Evolutionary conservation across 2,329 filamentous ascomycete genomes (phyloP).

Genomic region (Cercospora zeae-maydis): DNA sequence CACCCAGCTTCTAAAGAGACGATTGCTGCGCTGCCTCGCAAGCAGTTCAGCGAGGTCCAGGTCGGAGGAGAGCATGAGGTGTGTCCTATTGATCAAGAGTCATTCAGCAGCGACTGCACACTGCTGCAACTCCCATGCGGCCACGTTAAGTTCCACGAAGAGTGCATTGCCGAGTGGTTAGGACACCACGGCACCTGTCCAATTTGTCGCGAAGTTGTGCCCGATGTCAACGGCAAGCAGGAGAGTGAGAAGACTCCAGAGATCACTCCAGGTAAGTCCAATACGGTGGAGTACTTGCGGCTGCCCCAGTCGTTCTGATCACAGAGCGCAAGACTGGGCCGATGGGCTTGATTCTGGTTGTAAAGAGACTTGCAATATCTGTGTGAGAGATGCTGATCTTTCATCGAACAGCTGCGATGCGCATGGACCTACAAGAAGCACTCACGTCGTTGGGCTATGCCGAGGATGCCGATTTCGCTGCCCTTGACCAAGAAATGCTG

Average conservation of each 20-base stretch:
- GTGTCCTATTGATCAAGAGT: slow-evolving; percentile 23
- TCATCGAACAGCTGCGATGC: background rate
- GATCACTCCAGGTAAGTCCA: background rate
- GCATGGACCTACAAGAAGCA: slow-evolving; percentile 3
- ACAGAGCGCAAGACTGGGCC: background rate
- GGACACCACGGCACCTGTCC: slow-evolving; percentile 25
- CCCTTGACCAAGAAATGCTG: slow-evolving; percentile 2
- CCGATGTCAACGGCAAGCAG: slow-evolving; percentile 1
- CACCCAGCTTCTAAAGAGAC: slow-evolving; percentile 22
- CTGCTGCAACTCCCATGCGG: slow-evolving; percentile 26
- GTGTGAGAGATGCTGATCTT: background rate
- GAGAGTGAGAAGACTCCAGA: background rate
- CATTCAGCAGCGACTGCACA: slow-evolving; percentile 16
- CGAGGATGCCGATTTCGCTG: background rate
- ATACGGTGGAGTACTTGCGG: background rate
- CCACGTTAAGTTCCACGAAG: slow-evolving; percentile 22
- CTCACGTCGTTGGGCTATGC: slow-evolving; percentile 2
- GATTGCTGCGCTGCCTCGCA: slow-evolving; percentile 23
- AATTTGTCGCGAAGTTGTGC: slow-evolving; percentile 22
- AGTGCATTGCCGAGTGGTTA: slow-evolving; percentile 28
- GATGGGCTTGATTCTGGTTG: background rate
- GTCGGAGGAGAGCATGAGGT: slow-evolving; percentile 10
- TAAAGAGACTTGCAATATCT: background rate
- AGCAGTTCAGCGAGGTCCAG: slow-evolving; percentile 14
- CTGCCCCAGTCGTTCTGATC: background rate